Base-by-base conservation (phyloP, 2,329 filamentous ascomycete species). In the Ceratocystis huliohia region DNA sequence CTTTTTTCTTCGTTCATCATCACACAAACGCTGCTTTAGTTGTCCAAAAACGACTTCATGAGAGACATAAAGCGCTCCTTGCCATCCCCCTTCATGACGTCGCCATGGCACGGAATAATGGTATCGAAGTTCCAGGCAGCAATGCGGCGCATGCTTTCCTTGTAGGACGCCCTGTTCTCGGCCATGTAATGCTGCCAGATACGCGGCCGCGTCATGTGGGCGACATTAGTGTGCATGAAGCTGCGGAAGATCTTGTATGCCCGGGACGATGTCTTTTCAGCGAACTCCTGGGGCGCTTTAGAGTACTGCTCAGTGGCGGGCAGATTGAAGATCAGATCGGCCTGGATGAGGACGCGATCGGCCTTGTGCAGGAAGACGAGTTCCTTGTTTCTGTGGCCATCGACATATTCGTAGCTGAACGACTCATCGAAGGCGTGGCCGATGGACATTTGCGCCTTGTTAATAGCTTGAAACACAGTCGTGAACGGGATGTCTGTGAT, bases 21-120 rank as follows among this genome's bases (percentile, higher is more conserved):
- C 3, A 37, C 15, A 4, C 37, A 41, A 3, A 44, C 48, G 17
- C 65, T 65, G 44, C 59, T 59, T 22, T 64, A 45, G 17, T 48
- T 44, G 13, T 72, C 77, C 73, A 96, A 74, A 78, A 95, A 89
- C 91, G 91, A 96, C 71, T 82, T 82, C 76, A 96, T 90, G 15
- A 95, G 80, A 74, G 88, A 89, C 72, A 82, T 78, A 70, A 93
- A 96, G 17, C 89, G 79, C 10, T 81, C 82, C 80, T 95, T 96
- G 8, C 83, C 91, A 69, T 79, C 75, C 1, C 78, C 79, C 74
- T 94, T 87, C 70, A 97, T 85, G 17, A 89, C 86, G 77, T 99
- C 94, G 6, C 94, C 94, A 76, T 99, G 94, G 74, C 93, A 97
- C 0, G 93, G 91, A 68, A 99, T 86, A 63, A 97, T 80, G 50